These are phyloP conservation scores for Malassezia psittaci DNA, from an alignment of 1,284 basidiomycete species.

Conservation along the genomic window DNA sequence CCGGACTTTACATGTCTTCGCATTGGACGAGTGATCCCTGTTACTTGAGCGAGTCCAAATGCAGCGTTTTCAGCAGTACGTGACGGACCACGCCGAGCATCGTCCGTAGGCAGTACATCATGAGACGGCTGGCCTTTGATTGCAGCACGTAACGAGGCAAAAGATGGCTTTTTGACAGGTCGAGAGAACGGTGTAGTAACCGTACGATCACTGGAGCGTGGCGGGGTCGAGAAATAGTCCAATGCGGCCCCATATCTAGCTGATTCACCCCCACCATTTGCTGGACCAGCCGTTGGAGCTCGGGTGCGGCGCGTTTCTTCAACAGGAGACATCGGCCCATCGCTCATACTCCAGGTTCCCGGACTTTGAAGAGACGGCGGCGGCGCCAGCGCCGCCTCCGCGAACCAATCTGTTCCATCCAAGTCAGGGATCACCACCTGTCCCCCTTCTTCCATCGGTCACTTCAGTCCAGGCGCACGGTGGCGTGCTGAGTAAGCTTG, in stretches of 20 bases:
- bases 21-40: not conserved
- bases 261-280: not conserved
- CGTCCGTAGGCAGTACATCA: not conserved
- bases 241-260: conserved; percentile 6
- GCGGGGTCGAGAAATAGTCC: conserved; percentile 4
- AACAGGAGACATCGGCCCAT: not conserved
- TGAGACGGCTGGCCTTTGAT: conserved; percentile 15
- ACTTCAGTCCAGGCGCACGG: not conserved
- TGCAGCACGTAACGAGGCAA: conserved; percentile 18
- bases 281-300: not conserved
- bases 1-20: conserved; percentile 5
- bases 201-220: not conserved
- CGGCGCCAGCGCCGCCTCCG: conserved; percentile 17
- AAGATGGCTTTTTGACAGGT: conserved; percentile 19
- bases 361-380: conserved; percentile 24
- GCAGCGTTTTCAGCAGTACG: conserved; percentile 1
- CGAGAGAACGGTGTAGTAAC: conserved; percentile 13
- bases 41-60: conserved; percentile 9
- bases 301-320: not conserved
- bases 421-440: conserved; percentile 45
- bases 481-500: not conserved
- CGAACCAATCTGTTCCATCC: conserved; percentile 33
- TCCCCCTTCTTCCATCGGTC: conserved; percentile 9
- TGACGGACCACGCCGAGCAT: not conserved
- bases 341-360: not conserved